Evolutionary conservation across 306 rosid species (phyloP), one percentile per base, ranked within the genome.

Genomic region (Adenanthera pavonina): DNA sequence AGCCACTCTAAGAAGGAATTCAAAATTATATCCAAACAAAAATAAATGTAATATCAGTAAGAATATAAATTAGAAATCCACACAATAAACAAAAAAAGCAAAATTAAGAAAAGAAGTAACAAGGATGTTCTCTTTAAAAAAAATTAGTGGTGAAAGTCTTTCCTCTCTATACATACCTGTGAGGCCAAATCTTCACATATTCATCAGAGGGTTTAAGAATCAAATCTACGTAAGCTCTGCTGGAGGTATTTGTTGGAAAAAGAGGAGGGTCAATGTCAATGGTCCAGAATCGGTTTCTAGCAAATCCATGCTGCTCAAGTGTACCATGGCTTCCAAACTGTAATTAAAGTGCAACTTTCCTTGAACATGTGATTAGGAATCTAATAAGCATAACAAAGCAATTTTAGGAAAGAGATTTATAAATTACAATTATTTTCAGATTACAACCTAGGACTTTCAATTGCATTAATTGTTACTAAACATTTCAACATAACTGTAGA

Each of bases 1-100:
- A 78, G 97, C 97, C 46, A 95, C 89, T 86, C 97, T 90, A 65
- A 93, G 86, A 46, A 97, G 99, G 81, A 62, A 95, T 86, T 95
- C 99, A 72, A 90, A 95, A 86, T 97, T 95, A 66, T 73, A 86
- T 52, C 61, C 62, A 85, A 61, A 79, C 10, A 80, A 83, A 82
- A 81, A 72, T 52, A 53, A 35, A 81, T 56, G 33, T 68, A 66
- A 16, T 9, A 67, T 66, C 34, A 69, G 74, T 77, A 83, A 44
- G 57, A 47, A 75, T 34, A 68, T 56, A 62, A 59, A 13, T 30
- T 59, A 73, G 75, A 62, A 70, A 64, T 40, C 34, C 65, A 69
- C 54, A 75, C 36, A 46, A 74, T 76, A 40, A 38, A 33, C 80
- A 4, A 41, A 17, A 7, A 38, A 34, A n/a, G 41, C 35, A 43